Evolutionary conservation across 2,329 filamentous ascomycete genomes (phyloP), one percentile per base, ranked within the genome.

Genomic region (Colletotrichum tabaci): DNA sequence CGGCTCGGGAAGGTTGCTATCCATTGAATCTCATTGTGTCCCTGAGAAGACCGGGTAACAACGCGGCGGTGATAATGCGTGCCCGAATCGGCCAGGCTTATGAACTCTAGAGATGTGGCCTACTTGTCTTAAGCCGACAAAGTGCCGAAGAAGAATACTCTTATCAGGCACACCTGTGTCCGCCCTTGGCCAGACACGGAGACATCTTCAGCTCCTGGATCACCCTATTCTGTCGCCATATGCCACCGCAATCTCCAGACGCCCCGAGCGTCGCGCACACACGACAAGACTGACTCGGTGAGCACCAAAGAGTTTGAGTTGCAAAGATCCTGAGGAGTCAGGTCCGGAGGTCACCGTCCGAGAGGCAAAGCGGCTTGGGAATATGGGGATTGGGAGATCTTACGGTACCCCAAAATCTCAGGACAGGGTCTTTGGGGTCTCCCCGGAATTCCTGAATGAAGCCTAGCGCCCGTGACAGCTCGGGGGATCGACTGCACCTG

Each of bases 361-460:
- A 65, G 21, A 57, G 21, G 60, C 47, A 52, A 72, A 69, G 58
- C 42, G 30, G 52, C 53, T 40, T 49, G 40, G 30, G 42, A 62
- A 53, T 61, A 60, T 55, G 60, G 66, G 40, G 60, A 68, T 44
- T 35, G 67, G 50, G 38, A 69, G 60, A 72, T 72, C 69, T 61
- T 30, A 55, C 53, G 35, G 55, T 65, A 70, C 70, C 66, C 70
- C 53, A 71, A 38, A 66, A 50, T 55, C 52, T 57, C 56, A 60
- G 70, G 26, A 70, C 56, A 72, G 66, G 53, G 66, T 68, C 66
- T 21, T 61, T 58, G 56, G 52, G 46, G 40, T 26, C n/a, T 71
- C 55, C 70, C 70, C 70, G 56, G 70, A 57, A 60, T 46, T 56
- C 26, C 66, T 44, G 21, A 72, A 66, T 58, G 26, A 56, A 72